phyloP scores from a whole-genome alignment of 2,329 filamentous ascomycete species.

The Decorospora gaudefroyi region DNA sequence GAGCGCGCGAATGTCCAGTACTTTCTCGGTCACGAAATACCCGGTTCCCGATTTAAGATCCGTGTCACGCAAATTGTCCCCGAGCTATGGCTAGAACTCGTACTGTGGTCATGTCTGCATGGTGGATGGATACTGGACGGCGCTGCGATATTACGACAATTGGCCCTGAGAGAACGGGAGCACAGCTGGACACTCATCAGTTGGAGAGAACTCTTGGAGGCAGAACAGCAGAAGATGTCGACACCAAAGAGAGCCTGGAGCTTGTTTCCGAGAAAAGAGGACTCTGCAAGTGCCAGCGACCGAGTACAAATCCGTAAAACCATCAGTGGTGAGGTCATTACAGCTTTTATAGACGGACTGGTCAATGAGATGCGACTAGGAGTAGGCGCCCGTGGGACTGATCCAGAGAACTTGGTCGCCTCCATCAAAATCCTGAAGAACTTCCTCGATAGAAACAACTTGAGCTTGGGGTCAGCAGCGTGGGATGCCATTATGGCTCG shows the following conservation, averaged over 20 bases:
- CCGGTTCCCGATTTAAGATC: slow-evolving; percentile 50
- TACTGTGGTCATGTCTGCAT: slow-evolving; percentile 57
- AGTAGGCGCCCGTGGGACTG: slow-evolving; percentile 48
- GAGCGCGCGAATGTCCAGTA: slow-evolving; percentile 45
- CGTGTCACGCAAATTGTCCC: slow-evolving; percentile 49
- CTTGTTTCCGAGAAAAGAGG: slow-evolving; percentile 28
- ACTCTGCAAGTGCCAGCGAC: slow-evolving; percentile 29
- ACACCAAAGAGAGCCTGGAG: slow-evolving; percentile 27
- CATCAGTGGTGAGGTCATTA: slow-evolving; percentile 63
- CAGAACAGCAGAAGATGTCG: slow-evolving; percentile 30
- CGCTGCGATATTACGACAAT: slow-evolving; percentile 44
- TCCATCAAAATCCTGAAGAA: slow-evolving; percentile 45
- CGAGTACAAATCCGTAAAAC: slow-evolving; percentile 50
- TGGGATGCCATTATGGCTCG: slow-evolving; percentile 57
- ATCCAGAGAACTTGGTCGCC: slow-evolving; percentile 40
- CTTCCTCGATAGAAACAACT: slow-evolving; percentile 45
- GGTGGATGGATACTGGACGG: slow-evolving; percentile 55
- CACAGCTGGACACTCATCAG: slow-evolving; percentile 45
- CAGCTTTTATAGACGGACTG: slow-evolving; percentile 59
- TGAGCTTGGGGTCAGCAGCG: slow-evolving; percentile 49
- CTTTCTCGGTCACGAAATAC: slow-evolving; percentile 51
- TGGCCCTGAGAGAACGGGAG: slow-evolving; percentile 28
- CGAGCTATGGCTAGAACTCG: slow-evolving; percentile 58
- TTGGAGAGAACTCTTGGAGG: slow-evolving; percentile 50
- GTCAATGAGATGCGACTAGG: slow-evolving; percentile 53